Conservation (phyloP, 2,329 filamentous ascomycete species). For the Cladosporium phlei region DNA sequence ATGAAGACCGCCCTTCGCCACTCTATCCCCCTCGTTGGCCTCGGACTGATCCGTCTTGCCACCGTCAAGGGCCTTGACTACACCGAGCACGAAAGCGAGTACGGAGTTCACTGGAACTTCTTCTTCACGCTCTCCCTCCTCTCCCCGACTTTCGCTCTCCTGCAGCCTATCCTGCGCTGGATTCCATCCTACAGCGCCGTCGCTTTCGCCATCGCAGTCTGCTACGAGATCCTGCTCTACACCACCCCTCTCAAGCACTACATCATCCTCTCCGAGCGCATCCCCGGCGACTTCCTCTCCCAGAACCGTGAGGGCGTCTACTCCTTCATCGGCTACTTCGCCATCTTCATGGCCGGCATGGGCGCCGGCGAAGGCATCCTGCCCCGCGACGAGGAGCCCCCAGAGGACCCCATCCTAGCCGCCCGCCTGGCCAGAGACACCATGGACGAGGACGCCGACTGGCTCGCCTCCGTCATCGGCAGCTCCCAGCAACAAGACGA, state of each 20-base stretch:
- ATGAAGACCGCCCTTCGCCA: conserved; percentile 68
- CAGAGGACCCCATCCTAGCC: conserved; percentile 15
- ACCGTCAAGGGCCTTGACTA: conserved; percentile 94
- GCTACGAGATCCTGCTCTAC: conserved; percentile 73
- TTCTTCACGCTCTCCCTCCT: conserved; percentile 92
- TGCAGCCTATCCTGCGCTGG: conserved; percentile 65
- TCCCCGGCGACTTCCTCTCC: conserved; percentile 62
- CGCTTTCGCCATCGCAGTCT: conserved; percentile 61
- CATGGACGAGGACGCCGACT: conserved; percentile 33
- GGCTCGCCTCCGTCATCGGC: conserved; percentile 33
- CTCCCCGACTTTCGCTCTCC: conserved; percentile 80
- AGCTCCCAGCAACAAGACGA: conserved; percentile 15
- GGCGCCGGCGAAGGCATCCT: conserved; percentile 76
- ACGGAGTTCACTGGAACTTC: conserved; percentile 99
- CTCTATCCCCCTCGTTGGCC: conserved; percentile 72
- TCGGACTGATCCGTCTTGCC: conserved; percentile 76
- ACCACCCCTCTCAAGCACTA: conserved; percentile 70
- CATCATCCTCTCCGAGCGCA: conserved; percentile 75
- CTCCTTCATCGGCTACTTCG: conserved; percentile 87
- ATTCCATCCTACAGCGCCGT: conserved; percentile 74
- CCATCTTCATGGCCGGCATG: conserved; percentile 89
- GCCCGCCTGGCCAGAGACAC: conserved; percentile 18
- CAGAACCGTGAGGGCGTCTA: conserved; percentile 95
- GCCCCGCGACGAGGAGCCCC: conserved; percentile 45
- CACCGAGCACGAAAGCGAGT: conserved; percentile 94